Conservation (phyloP, 352 stramenopile genomes). For the Phytophthora uliginosa region DNA sequence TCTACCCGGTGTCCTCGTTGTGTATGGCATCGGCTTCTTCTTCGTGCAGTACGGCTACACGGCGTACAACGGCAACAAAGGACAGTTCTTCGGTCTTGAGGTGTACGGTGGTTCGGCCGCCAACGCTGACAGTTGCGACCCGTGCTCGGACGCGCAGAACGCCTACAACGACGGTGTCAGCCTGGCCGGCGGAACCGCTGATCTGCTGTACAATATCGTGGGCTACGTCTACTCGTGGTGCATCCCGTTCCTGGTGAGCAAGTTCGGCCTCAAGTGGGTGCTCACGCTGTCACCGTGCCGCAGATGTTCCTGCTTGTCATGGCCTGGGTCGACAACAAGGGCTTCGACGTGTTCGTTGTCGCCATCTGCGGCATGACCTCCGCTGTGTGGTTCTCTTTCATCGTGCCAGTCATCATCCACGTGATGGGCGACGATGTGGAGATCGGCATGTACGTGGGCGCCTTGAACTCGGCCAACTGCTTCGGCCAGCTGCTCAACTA, state of each 20-base stretch:
- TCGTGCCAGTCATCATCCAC: conserved; percentile 43
- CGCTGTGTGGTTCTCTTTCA: conserved; percentile 39
- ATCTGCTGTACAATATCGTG: conserved; percentile 45
- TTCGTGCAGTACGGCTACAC: conserved; percentile 45
- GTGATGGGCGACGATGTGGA: conserved; percentile 42
- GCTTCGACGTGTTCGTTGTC: conserved; percentile 46
- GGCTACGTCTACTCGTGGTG: conserved; percentile 51
- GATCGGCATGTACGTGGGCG: conserved; percentile 45
- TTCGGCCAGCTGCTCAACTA: conserved; percentile 45
- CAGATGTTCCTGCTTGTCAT: conserved; percentile 47
- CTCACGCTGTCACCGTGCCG: conserved; percentile 41
- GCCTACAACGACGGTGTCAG: conserved; percentile 51
- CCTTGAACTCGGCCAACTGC: conserved; percentile 46
- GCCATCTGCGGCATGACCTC: conserved; percentile 53
- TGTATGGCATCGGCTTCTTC: conserved; percentile 44
- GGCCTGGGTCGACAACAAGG: conserved; percentile 37
- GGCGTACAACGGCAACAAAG: conserved; percentile 41
- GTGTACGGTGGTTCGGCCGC: conserved; percentile 39
- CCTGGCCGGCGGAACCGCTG: conserved; percentile 46
- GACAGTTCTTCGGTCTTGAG: conserved; percentile 47
- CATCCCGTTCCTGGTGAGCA: conserved; percentile 48
- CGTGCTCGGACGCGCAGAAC: conserved; percentile 33
- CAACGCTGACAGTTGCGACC: conserved; percentile 45
- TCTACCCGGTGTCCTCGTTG: conserved; percentile 44
- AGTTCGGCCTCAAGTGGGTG: conserved; percentile 48